Base-by-base conservation (phyloP, 768 basidiomycete genomes). In the Tulasnella sp. region DNA sequence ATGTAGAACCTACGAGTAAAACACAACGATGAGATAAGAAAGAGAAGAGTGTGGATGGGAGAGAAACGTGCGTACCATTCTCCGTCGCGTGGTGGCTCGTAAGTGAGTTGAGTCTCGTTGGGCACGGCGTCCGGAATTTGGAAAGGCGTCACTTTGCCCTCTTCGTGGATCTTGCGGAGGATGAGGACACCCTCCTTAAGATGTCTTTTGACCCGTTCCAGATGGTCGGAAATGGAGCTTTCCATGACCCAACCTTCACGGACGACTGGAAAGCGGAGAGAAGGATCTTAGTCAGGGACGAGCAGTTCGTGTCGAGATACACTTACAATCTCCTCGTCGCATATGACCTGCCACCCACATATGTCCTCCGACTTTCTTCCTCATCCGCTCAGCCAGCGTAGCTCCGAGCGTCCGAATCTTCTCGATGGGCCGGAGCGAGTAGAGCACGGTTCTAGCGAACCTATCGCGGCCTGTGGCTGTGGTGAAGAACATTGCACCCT, bases 221-320 rank as follows among this genome's bases (percentile, higher is more conserved):
- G 80, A 78, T 87, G 86, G 0, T 80, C 83, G 74, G 84, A 82
- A 13, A 86, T 82, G 1, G 83, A 82, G 0, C 77, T 42, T 46
- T 85, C 83, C 86, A 86, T 42, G 29, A 83, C 85, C 86, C 87
- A 51, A 81, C 80, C 57, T 42, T 85, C 81, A 32, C 85, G 85
- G 83, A 75, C 40, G 78, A 80, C 74, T 80, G 16, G 35, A 16
- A 44, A 39, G 6, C 5, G 20, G 73, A 6, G 37, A 74, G 16
- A 6, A 44, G 29, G 2, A 15, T 61, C 2, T 10, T 18, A 44
- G 26, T 20, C 26, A 32, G 15, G 57, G 40, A n/a, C 0, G 39
- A 44, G 42, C 1, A 44, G 42, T 44, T 44, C 10, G 40, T 10
- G 40, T 40, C 40, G 26, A 69, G 3, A 23, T 15, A 6, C 6